phyloP scores from a whole-genome alignment of 257 asterid species.

The Eucommia ulmoides region DNA sequence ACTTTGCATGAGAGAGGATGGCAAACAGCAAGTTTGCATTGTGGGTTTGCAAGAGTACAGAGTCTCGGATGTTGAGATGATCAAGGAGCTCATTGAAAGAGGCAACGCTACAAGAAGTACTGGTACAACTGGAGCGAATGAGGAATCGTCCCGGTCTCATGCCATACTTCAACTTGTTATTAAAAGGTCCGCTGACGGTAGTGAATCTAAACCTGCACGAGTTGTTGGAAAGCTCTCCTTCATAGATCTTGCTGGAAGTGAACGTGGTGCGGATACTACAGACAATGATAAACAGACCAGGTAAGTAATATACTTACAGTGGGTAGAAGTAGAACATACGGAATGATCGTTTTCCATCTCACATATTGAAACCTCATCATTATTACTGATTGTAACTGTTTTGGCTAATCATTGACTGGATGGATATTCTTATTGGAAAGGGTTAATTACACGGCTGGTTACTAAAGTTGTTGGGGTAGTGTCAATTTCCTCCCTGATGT shows the following conservation, averaged over 20 bases:
- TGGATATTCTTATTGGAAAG: no score
- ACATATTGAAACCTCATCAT: no score
- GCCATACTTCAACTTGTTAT: conserved; percentile 93
- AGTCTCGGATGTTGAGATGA: conserved; percentile 49
- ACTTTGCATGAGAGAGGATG: conserved; percentile 99
- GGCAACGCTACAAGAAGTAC: conserved; percentile 90
- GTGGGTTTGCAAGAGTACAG: conserved; percentile 62
- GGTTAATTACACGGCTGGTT: no score
- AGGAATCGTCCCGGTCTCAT: conserved; percentile 98
- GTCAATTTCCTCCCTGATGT: no score
- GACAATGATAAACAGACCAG: conserved; percentile 97
- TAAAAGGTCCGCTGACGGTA: conserved; percentile 81
- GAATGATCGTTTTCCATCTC: no score
- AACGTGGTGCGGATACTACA: conserved; percentile 99
- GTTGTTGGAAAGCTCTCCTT: conserved; percentile 94
- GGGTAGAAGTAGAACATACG: no score
- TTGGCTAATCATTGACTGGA: no score
- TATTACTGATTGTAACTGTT: no score
- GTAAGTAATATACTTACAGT: no score
- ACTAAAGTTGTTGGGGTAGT: no score
- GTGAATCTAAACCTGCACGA: conserved; percentile 81
- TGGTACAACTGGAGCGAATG: conserved; percentile 98
- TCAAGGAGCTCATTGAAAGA: conserved; percentile 90
- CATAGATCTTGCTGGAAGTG: conserved; percentile 99
- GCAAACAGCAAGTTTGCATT: conserved; percentile 59